Percentiles rank a stretch among this genome's conserved stretches.
Conservation (phyloP, 2,329 filamentous ascomycete species). For the Rutstroemia sydowiana region DNA sequence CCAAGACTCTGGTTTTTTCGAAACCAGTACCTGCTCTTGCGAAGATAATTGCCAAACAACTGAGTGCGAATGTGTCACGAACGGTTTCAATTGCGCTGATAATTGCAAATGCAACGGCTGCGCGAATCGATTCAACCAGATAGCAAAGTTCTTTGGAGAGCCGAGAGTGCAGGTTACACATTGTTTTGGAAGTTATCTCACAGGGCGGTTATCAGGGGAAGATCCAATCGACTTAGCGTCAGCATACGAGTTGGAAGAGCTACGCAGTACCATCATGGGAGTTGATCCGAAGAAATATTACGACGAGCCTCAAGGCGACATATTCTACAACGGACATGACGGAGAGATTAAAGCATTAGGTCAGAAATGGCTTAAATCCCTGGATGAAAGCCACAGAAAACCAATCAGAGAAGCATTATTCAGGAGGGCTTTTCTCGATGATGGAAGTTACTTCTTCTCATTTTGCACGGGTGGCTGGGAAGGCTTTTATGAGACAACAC, state of each 20-base stretch:
- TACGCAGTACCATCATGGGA: slow-evolving; percentile 4
- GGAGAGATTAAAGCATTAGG: neutral
- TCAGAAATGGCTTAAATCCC: neutral
- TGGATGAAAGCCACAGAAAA: neutral
- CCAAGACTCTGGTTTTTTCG: neutral
- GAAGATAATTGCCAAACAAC: neutral
- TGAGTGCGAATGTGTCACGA: slow-evolving; percentile 1
- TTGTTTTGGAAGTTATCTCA: neutral
- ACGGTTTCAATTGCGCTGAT: neutral
- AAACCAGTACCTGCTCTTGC: neutral
- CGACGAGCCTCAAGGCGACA: neutral
- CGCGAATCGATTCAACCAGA: neutral
- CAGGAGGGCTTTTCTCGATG: slow-evolving; percentile 1
- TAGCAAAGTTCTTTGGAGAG: slow-evolving; percentile 2
- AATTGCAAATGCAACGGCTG: slow-evolving; percentile 4
- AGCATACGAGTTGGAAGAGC: neutral
- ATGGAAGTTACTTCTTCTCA: neutral
- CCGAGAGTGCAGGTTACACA: neutral
- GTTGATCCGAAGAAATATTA: slow-evolving; percentile 1
- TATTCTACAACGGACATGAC: neutral
- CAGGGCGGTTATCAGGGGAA: neutral
- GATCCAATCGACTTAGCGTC: neutral
- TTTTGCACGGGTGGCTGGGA: slow-evolving; percentile 4
- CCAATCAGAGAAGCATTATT: neutral
- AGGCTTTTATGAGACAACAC: neutral